Percentiles rank a stretch among this genome's conserved stretches.
Conservation (phyloP, 2,329 filamentous ascomycete genomes). For the Colletotrichum sp. region DNA sequence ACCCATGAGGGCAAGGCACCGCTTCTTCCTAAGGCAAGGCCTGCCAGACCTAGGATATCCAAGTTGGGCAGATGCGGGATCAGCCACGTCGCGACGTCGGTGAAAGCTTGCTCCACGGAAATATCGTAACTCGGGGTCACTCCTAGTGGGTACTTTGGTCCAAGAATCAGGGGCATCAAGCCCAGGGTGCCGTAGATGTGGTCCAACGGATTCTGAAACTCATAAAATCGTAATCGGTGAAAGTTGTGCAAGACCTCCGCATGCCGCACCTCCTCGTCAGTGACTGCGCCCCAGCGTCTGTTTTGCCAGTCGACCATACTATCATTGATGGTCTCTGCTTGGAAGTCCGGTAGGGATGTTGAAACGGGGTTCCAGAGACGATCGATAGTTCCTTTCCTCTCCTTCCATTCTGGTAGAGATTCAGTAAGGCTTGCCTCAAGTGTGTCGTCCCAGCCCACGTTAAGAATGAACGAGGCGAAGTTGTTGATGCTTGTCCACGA, state of each 20-base stretch:
- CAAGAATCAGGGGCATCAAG: not conserved
- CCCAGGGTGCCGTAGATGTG: constrained; percentile 2
- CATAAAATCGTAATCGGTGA: not conserved
- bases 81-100: not conserved
- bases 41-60: not conserved
- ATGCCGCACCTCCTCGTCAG: not conserved
- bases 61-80: not conserved
- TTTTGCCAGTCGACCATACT: not conserved
- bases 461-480: not conserved
- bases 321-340: not conserved
- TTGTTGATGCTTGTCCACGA: not conserved
- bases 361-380: not conserved
- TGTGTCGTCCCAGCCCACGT: not conserved
- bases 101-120: not conserved
- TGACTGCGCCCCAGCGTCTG: not conserved
- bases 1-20: constrained; percentile 1
- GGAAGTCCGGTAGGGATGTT: not conserved
- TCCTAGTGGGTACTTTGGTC: not conserved
- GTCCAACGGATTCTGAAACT: not conserved
- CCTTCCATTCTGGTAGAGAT: not conserved
- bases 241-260: constrained; percentile 2
- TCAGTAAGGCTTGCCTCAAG: not conserved
- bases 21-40: not conserved
- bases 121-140: not conserved
- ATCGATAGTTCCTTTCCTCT: not conserved